Conservation (phyloP, 768 basidiomycete species). For the Tylopilus plumbeoviolaceoides region DNA sequence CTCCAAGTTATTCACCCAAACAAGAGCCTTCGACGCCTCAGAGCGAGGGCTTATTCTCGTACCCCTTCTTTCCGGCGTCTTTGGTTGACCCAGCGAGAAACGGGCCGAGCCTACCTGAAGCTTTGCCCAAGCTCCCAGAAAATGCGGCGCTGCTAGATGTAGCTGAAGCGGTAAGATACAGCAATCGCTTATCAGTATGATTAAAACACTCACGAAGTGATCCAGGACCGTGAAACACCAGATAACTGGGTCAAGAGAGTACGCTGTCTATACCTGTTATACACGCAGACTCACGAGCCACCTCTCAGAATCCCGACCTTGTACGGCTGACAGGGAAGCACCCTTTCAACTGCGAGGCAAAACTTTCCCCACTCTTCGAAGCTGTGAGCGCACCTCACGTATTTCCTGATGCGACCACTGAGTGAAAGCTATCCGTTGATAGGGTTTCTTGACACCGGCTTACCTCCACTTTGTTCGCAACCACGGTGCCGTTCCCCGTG, state of each 20-base stretch:
- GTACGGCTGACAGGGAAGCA: conserved; percentile 56
- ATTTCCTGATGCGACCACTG: background rate
- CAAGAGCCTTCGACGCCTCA: background rate
- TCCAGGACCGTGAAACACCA: conserved; percentile 34
- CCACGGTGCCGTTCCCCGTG: conserved; percentile 54
- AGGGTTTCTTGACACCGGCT: conserved; percentile 54
- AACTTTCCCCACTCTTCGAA: conserved; percentile 40
- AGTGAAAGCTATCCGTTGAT: background rate
- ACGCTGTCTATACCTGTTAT: background rate
- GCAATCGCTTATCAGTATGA: background rate
- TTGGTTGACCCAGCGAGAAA: conserved; percentile 19
- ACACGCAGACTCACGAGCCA: background rate
- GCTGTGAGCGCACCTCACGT: conserved; percentile 22
- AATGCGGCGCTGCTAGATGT: conserved; percentile 20
- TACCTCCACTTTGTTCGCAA: conserved; percentile 58
- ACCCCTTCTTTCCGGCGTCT: conserved; percentile 17
- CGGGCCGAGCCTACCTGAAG: conserved; percentile 15
- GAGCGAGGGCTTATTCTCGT: conserved; percentile 6
- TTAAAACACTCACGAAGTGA: background rate
- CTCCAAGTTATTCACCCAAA: conserved; percentile 1
- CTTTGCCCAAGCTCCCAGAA: conserved; percentile 20
- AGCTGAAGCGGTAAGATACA: conserved; percentile 23
- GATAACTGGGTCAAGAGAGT: conserved; percentile 41
- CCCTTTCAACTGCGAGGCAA: conserved; percentile 58
- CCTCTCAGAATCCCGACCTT: conserved; percentile 31